Base-by-base conservation (phyloP, 148 eudicot genomes). In the Amaranthus palmeri region DNA sequence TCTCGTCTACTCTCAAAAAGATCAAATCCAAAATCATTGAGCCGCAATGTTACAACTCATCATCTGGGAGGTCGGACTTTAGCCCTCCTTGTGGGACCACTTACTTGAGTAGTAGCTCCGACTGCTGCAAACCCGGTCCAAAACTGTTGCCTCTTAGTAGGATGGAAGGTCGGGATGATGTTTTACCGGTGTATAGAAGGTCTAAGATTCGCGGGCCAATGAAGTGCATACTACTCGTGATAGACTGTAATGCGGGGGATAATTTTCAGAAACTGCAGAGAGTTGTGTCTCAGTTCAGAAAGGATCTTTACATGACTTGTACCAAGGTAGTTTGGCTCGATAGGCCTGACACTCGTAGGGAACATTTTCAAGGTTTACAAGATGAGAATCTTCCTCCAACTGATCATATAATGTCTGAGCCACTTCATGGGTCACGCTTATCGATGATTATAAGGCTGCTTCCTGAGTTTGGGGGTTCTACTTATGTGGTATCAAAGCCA, bases 371-470 rank as follows among this genome's bases (percentile, higher is more conserved):
- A 13, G 87, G 86, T 49, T 77, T 88, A 8, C 64, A 79, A 48
- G 84, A 85, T 43, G 85, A 80, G 54, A 81, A 77, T 67, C 85
- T 93, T 11, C 86, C 93, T n/a, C 61, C 64, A 7, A 74, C 78
- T 0, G 98, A 93, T 69, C 54, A 76, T 18, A 80, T 91, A 57
- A 83, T 89, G 14, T 79, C 86, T 0, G 85, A 86, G 72, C 97
- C 98, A 3, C 77, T 93, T 53, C 98, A 93, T 76, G 97, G 97
- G n/a, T 83, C 86, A 8, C 85, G 90, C 15, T 77, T 93, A 68
- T 69, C 61, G 36, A 76, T 66, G 51, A 76, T 83, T 42, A 71
- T 91, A 14, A 70, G 83, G 13, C 85, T 89, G 62, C 71, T 93
- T 40, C 98, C 97, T 0, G 98, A 93, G 88, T 91, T 86, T 77